These are phyloP conservation scores for Saccharomycopsis amapae DNA, from an alignment of 805 yeast species.

Conservation along the genomic window DNA sequence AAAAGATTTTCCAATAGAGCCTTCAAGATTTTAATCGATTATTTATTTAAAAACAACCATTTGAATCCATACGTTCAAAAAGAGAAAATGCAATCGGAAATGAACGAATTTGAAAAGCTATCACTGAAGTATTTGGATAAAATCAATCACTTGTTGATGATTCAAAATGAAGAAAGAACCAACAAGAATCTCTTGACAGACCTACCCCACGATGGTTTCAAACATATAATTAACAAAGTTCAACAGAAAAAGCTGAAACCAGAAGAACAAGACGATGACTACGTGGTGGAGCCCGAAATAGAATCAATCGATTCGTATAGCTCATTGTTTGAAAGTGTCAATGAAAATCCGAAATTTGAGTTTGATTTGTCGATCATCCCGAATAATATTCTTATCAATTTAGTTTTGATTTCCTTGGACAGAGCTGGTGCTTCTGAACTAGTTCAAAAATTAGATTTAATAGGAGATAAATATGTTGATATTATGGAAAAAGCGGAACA, in stretches of 20 bases:
- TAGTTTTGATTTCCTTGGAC: constrained; percentile 5
- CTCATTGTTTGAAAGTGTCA: neutral
- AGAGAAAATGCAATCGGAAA: neutral
- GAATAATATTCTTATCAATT: neutral
- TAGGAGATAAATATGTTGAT: constrained; percentile 6
- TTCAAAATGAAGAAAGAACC: constrained; percentile 14
- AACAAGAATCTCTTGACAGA: constrained; percentile 14
- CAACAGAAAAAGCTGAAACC: neutral
- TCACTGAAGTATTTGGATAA: constrained; percentile 12
- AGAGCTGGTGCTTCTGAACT: constrained; percentile 4
- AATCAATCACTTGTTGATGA: constrained; percentile 14
- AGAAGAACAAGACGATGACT: neutral
- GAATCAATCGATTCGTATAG: neutral
- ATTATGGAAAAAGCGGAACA: neutral
- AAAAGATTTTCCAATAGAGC: constrained; percentile 12
- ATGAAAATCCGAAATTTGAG: neutral
- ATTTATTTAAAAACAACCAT: constrained; percentile 9
- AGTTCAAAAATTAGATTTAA: constrained; percentile 2
- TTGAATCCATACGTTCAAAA: constrained; percentile 14
- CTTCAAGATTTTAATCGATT: constrained; percentile 16
- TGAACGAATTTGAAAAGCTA: constrained; percentile 7
- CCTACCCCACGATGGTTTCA: constrained; percentile 11
- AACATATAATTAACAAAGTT: neutral
- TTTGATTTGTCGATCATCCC: constrained; percentile 1
- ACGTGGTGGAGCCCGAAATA: neutral